phyloP scores from a whole-genome alignment of 2,329 filamentous ascomycete species.

The Juglanconis sp. region DNA sequence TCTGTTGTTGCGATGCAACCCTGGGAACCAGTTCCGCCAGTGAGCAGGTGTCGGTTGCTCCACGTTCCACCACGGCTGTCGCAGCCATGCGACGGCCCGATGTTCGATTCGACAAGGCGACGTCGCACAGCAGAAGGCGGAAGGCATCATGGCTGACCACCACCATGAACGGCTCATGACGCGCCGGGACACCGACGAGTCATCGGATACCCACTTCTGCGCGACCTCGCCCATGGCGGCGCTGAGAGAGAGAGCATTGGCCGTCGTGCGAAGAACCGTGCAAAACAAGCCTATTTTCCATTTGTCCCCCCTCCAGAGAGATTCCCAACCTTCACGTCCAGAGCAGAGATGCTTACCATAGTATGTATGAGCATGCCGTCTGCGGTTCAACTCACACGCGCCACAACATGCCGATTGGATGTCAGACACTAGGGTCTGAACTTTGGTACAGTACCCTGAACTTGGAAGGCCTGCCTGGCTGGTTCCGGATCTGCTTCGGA shows the following conservation, averaged over 20 bases:
- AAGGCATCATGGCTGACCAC: neutral
- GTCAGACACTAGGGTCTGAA: no score
- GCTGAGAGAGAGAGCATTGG: neutral
- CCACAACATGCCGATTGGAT: neutral
- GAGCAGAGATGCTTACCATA: neutral
- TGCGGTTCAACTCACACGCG: neutral
- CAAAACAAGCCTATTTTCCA: slow-evolving; percentile 12
- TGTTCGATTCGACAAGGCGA: slow-evolving; percentile 2
- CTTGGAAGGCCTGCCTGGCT: neutral
- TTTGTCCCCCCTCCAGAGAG: neutral
- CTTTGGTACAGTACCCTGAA: no score
- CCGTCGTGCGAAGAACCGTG: neutral
- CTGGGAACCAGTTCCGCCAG: neutral
- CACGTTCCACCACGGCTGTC: slow-evolving; percentile 1
- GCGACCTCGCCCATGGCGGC: neutral
- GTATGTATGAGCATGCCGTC: no score
- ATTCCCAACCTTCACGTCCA: neutral
- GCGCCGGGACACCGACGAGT: neutral
- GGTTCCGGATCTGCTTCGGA: slow-evolving; percentile 4
- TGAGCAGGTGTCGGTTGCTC: neutral
- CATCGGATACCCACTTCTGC: neutral
- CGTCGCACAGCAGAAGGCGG: neutral
- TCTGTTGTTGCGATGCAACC: neutral
- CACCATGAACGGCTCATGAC: neutral
- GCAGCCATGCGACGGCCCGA: slow-evolving; percentile 5